phyloP scores from a whole-genome alignment of 139 green algal species.

The Micractinium conductrix region DNA sequence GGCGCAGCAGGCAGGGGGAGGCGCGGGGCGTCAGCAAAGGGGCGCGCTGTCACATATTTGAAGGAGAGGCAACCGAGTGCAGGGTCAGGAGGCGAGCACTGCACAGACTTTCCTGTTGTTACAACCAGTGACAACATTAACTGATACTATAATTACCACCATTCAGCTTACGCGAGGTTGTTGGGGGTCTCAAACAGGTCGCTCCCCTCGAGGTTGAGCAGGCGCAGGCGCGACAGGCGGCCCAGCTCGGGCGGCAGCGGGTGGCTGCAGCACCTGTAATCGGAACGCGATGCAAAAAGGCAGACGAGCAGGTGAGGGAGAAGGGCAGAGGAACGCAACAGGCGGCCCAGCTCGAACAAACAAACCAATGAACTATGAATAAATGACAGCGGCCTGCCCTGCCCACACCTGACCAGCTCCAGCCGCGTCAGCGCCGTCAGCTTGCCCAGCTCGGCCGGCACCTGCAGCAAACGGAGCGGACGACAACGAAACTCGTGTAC shows the following conservation, averaged over 20 bases:
- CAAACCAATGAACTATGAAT: too few species aligned
- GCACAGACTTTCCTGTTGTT: too few species aligned
- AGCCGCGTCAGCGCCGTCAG: constrained; percentile 12
- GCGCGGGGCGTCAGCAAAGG: too few species aligned
- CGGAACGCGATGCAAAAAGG: background rate
- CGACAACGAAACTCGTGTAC: too few species aligned
- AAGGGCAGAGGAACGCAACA: too few species aligned
- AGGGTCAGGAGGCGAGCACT: too few species aligned
- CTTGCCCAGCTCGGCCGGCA: background rate
- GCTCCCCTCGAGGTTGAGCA: constrained; percentile 17
- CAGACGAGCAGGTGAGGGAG: background rate
- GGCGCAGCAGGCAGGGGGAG: too few species aligned
- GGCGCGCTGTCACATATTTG: background rate
- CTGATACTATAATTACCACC: too few species aligned
- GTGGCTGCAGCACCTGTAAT: background rate
- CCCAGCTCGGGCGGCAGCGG: background rate
- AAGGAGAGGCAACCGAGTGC: background rate
- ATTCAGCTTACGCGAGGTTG: background rate
- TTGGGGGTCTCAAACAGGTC: background rate
- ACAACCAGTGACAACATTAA: too few species aligned
- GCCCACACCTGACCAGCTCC: constrained; percentile 15
- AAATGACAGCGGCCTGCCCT: too few species aligned
- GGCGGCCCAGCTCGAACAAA: too few species aligned
- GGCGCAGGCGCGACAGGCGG: constrained; percentile 5
- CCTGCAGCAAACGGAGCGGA: background rate